A percentile compares a stretch with the other conserved stretches of the same genome.
Conservation (phyloP, 352 stramenopile genomes). For the Phytopythium delawarense region DNA sequence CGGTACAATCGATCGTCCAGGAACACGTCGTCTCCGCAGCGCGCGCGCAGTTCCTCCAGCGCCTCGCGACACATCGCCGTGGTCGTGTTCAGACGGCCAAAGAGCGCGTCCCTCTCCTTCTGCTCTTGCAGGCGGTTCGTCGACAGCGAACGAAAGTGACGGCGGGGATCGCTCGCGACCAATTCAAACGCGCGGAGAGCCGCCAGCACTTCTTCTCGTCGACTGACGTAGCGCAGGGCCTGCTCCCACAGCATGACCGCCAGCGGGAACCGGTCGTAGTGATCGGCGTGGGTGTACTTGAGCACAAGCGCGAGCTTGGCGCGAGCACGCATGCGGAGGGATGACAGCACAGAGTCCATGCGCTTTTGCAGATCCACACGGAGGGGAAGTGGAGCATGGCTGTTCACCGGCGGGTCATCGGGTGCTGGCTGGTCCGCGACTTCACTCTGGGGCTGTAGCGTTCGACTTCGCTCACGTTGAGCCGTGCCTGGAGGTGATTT, state of each 20-base stretch:
- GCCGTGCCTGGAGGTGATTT: neutral
- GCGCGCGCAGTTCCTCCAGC: constrained; percentile 40
- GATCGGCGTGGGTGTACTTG: constrained; percentile 60
- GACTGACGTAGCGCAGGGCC: constrained; percentile 29
- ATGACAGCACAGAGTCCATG: constrained; percentile 50
- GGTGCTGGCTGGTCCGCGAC: neutral
- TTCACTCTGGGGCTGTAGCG: neutral
- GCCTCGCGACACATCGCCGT: constrained; percentile 41
- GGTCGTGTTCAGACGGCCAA: constrained; percentile 48
- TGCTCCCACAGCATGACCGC: constrained; percentile 68
- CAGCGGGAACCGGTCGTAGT: constrained; percentile 55
- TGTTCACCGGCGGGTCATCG: constrained; percentile 6
- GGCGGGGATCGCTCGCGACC: constrained; percentile 59
- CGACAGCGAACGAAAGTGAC: constrained; percentile 66
- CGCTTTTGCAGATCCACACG: constrained; percentile 55
- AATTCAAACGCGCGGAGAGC: constrained; percentile 45
- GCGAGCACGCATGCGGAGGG: constrained; percentile 44
- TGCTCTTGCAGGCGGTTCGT: constrained; percentile 58
- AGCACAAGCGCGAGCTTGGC: constrained; percentile 65
- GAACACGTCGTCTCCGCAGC: constrained; percentile 38
- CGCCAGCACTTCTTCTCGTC: constrained; percentile 40
- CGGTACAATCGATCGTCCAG: constrained; percentile 40
- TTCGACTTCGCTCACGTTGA: neutral
- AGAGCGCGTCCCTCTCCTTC: constrained; percentile 57
- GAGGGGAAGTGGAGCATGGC: constrained; percentile 39